Conservation (phyloP, 805 yeast genomes). For the Metahyphopichia silvanorum region DNA sequence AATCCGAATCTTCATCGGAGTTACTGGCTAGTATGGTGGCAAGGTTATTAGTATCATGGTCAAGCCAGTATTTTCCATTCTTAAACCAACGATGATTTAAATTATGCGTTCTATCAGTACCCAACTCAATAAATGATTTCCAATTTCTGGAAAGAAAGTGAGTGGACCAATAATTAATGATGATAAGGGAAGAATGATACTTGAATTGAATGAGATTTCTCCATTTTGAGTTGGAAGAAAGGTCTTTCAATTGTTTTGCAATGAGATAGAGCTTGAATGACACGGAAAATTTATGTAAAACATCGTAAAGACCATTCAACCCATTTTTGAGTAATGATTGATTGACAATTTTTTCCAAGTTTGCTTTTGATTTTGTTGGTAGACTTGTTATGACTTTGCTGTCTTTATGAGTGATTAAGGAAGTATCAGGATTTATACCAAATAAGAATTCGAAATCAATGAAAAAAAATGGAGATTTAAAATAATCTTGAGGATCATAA, state of each 20-base stretch:
- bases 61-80: conserved; percentile 41
- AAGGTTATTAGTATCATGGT: conserved; percentile 3
- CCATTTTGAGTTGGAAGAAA: conserved; percentile 51
- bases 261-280: conserved; percentile 61
- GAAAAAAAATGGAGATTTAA: conserved; percentile 63
- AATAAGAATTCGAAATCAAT: conserved; percentile 73
- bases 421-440: conserved; percentile 38
- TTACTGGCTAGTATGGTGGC: conserved; percentile 2
- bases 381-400: conserved; percentile 23
- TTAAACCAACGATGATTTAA: conserved; percentile 61
- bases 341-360: conserved; percentile 57
- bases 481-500: conserved; percentile 48
- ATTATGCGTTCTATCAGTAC: conserved; percentile 46
- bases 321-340: conserved; percentile 44
- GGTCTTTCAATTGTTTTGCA: conserved; percentile 51
- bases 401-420: conserved; percentile 26
- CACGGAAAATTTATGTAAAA: conserved; percentile 58
- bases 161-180: conserved; percentile 60
- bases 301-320: conserved; percentile 50
- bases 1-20: conserved; percentile 22
- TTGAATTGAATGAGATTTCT: conserved; percentile 56
- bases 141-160: conserved; percentile 44
- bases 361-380: conserved; percentile 29
- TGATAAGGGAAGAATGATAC: conserved; percentile 51
- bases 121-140: conserved; percentile 58